Percentiles rank a stretch among this genome's conserved stretches.
Evolutionary conservation across 208 protist species (phyloP).

Genomic region (Trypanosoma platydactyli): DNA sequence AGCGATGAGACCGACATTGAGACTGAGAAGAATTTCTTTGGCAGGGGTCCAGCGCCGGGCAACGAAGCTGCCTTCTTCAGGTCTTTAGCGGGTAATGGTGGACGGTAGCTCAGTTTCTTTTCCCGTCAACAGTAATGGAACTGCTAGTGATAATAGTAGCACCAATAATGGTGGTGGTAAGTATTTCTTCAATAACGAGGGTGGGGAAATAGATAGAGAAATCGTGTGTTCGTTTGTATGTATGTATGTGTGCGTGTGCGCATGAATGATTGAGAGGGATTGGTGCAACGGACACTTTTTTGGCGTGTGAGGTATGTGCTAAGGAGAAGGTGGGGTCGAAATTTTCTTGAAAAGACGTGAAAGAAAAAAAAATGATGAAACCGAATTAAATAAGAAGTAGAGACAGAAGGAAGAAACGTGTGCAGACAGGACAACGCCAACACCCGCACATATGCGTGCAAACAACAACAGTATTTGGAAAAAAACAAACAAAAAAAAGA

Average conservation of each 20-base stretch:
- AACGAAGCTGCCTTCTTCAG: slow-evolving; percentile 82
- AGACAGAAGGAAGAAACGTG: too few relatives aligned
- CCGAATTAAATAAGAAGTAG: too few relatives aligned
- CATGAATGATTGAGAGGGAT: too few relatives aligned
- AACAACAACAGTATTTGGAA: not conserved
- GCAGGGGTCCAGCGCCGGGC: slow-evolving; percentile 74
- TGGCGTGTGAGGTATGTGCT: too few relatives aligned
- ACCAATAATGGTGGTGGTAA: not conserved
- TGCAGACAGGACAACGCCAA: too few relatives aligned
- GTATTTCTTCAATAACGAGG: not conserved
- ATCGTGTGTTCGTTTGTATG: not conserved
- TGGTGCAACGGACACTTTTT: too few relatives aligned
- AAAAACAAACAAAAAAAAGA: slow-evolving; percentile 17
- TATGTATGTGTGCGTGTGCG: slow-evolving; percentile 1
- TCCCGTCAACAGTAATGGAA: not conserved
- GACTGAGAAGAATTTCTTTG: slow-evolving; percentile 80
- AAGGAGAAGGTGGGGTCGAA: too few relatives aligned
- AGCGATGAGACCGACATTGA: slow-evolving; percentile 86
- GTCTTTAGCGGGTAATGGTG: slow-evolving; percentile 44
- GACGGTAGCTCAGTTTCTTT: not conserved
- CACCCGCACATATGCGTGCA: too few relatives aligned
- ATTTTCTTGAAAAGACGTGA: slow-evolving; percentile 2
- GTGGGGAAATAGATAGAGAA: not conserved
- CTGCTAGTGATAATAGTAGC: not conserved
- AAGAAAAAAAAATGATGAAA: slow-evolving; percentile 16